Percentiles rank a stretch among this genome's conserved stretches.
Conservation (phyloP, 2,329 filamentous ascomycete species). For the Sodiomyces alkalinus region DNA sequence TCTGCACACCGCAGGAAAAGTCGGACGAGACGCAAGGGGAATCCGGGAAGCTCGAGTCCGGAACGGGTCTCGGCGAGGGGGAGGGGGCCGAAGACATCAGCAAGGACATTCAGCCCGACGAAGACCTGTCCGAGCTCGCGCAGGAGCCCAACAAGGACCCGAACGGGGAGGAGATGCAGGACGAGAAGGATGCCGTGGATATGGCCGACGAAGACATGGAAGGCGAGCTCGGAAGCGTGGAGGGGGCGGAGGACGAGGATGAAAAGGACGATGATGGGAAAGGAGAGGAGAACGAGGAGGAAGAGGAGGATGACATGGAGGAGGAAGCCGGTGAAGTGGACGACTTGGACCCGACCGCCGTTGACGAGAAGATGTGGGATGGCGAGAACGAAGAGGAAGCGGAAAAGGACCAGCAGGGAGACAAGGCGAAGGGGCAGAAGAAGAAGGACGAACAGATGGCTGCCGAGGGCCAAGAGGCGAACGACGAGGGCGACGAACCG, state of each 20-base stretch:
- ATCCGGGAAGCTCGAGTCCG: conserved; percentile 70
- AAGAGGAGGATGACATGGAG: conserved; percentile 63
- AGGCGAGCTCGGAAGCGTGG: conserved; percentile 57
- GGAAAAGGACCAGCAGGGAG: conserved; percentile 67
- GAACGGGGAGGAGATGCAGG: conserved; percentile 54
- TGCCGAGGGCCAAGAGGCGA: conserved; percentile 42
- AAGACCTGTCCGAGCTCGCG: conserved; percentile 82
- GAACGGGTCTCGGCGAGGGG: conserved; percentile 87
- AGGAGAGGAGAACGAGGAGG: conserved; percentile 42
- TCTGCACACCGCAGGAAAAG: conserved; percentile 80
- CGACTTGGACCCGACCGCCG: conserved; percentile 73
- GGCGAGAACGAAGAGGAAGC: conserved; percentile 65
- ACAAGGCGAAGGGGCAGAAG: conserved; percentile 55
- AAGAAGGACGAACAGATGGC: conserved; percentile 47
- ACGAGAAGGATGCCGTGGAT: conserved; percentile 75
- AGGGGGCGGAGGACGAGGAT: conserved; percentile 46
- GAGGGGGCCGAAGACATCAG: conserved; percentile 95
- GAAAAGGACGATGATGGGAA: conserved; percentile 38
- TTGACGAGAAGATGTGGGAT: conserved; percentile 99
- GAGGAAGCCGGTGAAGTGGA: conserved; percentile 86
- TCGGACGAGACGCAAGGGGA: conserved; percentile 54
- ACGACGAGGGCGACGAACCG: conserved; percentile 24
- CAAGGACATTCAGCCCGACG: conserved; percentile 87
- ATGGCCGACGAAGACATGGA: conserved; percentile 88
- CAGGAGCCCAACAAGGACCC: conserved; percentile 63